A percentile compares a stretch with the other conserved stretches of the same genome.
Conservation (phyloP, 2,329 filamentous ascomycete genomes). For the Dactylonectria estremocensis region DNA sequence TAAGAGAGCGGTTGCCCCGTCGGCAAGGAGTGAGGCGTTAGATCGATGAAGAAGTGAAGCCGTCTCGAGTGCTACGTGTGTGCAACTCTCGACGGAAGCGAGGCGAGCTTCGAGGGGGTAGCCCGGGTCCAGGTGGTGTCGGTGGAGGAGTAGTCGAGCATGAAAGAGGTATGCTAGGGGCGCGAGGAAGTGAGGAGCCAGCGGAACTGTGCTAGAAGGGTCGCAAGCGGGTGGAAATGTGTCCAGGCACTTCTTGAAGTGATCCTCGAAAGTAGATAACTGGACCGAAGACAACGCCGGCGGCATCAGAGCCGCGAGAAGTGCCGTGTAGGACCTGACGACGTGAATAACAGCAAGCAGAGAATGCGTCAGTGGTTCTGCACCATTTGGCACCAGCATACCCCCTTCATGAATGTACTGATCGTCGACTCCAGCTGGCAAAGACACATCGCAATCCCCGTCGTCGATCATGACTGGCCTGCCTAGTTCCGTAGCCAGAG, state of each 20-base stretch:
- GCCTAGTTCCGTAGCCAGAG: slow-evolving; percentile 84
- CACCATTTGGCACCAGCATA: slow-evolving; percentile 66
- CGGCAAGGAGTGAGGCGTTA: slow-evolving; percentile 70
- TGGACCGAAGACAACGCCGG: slow-evolving; percentile 76
- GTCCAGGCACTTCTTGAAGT: slow-evolving; percentile 82
- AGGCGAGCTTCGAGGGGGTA: slow-evolving; percentile 77
- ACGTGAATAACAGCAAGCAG: slow-evolving; percentile 87
- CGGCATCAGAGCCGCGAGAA: slow-evolving; percentile 80
- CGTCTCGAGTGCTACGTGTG: slow-evolving; percentile 82
- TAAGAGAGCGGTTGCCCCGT: slow-evolving; percentile 81
- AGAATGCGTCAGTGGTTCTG: slow-evolving; percentile 75
- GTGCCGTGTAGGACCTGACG: slow-evolving; percentile 80
- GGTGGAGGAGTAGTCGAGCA: slow-evolving; percentile 86
- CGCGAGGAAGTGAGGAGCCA: slow-evolving; percentile 82
- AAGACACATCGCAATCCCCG: slow-evolving; percentile 85
- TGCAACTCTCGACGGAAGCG: slow-evolving; percentile 84
- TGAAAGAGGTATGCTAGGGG: slow-evolving; percentile 86
- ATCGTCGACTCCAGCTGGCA: slow-evolving; percentile 87
- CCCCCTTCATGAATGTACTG: slow-evolving; percentile 77
- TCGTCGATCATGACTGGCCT: slow-evolving; percentile 89
- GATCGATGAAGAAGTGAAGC: slow-evolving; percentile 80
- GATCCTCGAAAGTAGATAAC: slow-evolving; percentile 83
- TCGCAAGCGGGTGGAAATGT: slow-evolving; percentile 84
- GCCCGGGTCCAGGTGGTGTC: slow-evolving; percentile 86
- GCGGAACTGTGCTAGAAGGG: slow-evolving; percentile 73